Base-by-base conservation (phyloP, 2,329 filamentous ascomycete genomes). In the Tolypocladium ophioglossoides region DNA sequence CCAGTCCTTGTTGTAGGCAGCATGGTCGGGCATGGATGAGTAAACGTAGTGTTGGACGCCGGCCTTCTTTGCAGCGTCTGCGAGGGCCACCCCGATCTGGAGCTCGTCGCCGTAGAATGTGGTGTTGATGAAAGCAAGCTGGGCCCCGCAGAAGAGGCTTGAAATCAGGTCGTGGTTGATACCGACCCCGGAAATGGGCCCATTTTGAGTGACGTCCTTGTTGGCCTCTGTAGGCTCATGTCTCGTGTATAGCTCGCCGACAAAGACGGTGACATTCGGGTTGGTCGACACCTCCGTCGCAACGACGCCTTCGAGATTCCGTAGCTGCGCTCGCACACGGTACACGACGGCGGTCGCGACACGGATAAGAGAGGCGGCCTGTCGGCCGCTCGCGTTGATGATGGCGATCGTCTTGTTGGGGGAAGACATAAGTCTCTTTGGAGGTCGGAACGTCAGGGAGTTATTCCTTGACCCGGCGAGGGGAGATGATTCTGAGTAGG, bases 31-130 rank as follows among this genome's bases (percentile, higher is more conserved):
- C 91, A 97, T 96, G 64, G 90, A 95, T 61, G 90, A 95, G 74
- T 96, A 99, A 67, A 99, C 82, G 70, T 91, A 96, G 71, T 97
- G 94, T 63, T 91, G 84, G 49, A 97, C 83, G 51, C 88, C 85
- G 40, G 86, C 87, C 63, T 80, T 84, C 69, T 94, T 92, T 52
- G 92, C 92, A 16, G 90, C 91, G 66, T 96, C 89, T 56, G 91
- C 94, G 56, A 96, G 79, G 2, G 89, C 87, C 68, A 87, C 86
- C 58, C 94, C 94, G 61, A 96, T 95, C 40, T 85, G 84, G 55
- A 94, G 80, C 75, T 99, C 94, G 71, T 97, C 91, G 52, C 92
- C 94, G 75, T 95, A 96, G 64, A 95, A 95, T 6, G 91, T 95
- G 44, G 94, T 99, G 74, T 99, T 99, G 75, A 97, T 91, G 71